Evolutionary conservation across 2,329 filamentous ascomycete genomes (phyloP).

Genomic region (Dryadomyces quercus-mongolicae): DNA sequence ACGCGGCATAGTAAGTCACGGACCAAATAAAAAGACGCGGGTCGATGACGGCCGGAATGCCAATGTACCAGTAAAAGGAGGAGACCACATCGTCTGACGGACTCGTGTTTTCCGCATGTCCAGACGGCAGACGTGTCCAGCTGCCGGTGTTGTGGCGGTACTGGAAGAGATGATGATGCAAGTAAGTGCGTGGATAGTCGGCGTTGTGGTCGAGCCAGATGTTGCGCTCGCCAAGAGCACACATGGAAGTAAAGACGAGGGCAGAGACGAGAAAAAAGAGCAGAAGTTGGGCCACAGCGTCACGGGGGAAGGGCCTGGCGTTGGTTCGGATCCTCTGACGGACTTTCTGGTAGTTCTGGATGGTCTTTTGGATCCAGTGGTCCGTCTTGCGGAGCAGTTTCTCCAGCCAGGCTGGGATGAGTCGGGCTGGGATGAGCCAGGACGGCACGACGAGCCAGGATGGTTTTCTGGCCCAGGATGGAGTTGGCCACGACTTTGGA

Average conservation of each 20-base stretch:
- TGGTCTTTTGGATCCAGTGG: no score
- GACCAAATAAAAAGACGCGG: conserved; percentile 3
- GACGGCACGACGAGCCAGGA: no score
- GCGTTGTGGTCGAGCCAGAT: conserved; percentile 10
- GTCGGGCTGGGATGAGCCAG: no score
- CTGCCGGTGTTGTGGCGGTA: not conserved
- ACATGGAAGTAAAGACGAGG: not conserved
- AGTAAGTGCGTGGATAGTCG: conserved; percentile 2
- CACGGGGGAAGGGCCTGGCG: conserved; percentile 1
- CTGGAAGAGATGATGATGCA: conserved; percentile 6
- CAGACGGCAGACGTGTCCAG: not conserved
- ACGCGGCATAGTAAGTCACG: not conserved
- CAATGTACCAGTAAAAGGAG: conserved; percentile 5
- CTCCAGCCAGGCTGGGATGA: not conserved
- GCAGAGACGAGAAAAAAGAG: not conserved
- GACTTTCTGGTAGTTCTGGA: no score
- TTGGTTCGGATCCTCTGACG: not conserved
- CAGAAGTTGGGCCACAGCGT: conserved; percentile 4
- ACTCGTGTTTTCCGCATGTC: not conserved
- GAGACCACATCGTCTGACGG: not conserved
- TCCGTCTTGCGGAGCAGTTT: no score
- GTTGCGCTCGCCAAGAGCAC: conserved; percentile 4
- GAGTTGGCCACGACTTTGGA: no score
- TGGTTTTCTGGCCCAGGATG: no score
- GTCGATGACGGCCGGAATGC: conserved; percentile 6